Evolutionary conservation across 805 yeast species (phyloP).

Genomic region (Metschnikowia santaceciliae): DNA sequence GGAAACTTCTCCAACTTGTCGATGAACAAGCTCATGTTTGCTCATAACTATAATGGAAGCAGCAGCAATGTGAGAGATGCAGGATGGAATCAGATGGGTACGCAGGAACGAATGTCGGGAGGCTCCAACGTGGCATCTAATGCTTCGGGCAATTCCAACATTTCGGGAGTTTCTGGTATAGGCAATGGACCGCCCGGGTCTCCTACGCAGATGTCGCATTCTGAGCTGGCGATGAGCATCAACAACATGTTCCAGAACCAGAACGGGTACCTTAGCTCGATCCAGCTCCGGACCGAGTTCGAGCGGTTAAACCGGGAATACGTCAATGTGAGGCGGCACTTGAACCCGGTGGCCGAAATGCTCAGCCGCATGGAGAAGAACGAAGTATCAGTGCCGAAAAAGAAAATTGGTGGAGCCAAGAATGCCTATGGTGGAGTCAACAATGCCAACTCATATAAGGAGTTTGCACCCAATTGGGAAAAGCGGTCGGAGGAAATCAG

Average conservation of each 20-base stretch:
- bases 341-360: constrained; percentile 67
- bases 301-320: constrained; percentile 76
- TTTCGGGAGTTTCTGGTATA: background rate
- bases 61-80: constrained; percentile 11
- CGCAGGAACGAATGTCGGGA: constrained; percentile 1
- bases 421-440: constrained; percentile 5
- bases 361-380: constrained; percentile 45
- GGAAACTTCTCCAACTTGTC: constrained; percentile 39
- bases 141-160: background rate
- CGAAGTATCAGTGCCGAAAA: constrained; percentile 23
- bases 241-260: constrained; percentile 19
- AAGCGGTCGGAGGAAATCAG: constrained; percentile 29
- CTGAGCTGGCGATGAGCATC: constrained; percentile 3
- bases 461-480: constrained; percentile 29
- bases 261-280: constrained; percentile 40
- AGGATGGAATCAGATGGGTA: constrained; percentile 2
- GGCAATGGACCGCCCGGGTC: background rate
- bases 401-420: constrained; percentile 8
- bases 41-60: constrained; percentile 26
- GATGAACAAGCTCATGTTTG: constrained; percentile 37
- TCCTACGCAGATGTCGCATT: background rate
- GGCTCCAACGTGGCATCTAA: background rate
- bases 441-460: constrained; percentile 31
- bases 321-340: constrained; percentile 60
- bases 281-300: constrained; percentile 68